Evolutionary conservation across 306 rosid genomes (phyloP), one percentile per base, ranked within the genome.

Genomic region (Trifolium subterraneum): DNA sequence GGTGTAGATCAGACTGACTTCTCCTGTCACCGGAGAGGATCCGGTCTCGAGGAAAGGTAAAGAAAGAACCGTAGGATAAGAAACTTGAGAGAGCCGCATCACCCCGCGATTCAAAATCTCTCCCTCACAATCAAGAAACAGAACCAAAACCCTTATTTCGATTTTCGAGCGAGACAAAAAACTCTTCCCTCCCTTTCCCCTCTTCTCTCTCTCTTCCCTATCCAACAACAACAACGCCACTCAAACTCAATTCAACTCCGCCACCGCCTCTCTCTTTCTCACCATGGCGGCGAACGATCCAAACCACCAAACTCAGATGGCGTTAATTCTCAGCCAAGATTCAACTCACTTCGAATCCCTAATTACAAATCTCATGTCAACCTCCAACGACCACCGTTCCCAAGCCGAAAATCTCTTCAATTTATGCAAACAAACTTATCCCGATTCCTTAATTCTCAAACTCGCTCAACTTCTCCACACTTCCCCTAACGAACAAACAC

Each of bases 341-440:
- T 64, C 81, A 0, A 11, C 73, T 18, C 87, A 82, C 54, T 72
- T 89, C 3, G 91, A 89, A 85, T 75, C 90, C 87, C 88, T 89
- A 82, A 87, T 89, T 14, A 51, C 87, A 0, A 86, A 59, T 48
- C 86, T 89, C 6, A 84, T 79, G 84, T 89, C 94, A 2, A 42
- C 90, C 5, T 47, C 68, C 14, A 89, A 89, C 84, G 87, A 85
- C 2, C 90, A 81, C 1, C 91, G 91, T 1, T 68, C 91, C 1
- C 83, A 82, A 64, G 91, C 94, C 3, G 94, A 89, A 73, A 42
- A 84, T 1, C 73, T 89, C 50, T 89, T 89, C 90, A 87, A 89
- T 54, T 86, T 86, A 15, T 89, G 87, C 82, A 84, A 85, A 56
- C 90, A 89, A 47, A 5, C 83, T 27, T 81, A 86, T 4, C 90